Percentiles rank a stretch among this genome's conserved stretches.
phyloP scores from a whole-genome alignment of 495 filamentous ascomycete genomes.

The Tuber umbilicatum region DNA sequence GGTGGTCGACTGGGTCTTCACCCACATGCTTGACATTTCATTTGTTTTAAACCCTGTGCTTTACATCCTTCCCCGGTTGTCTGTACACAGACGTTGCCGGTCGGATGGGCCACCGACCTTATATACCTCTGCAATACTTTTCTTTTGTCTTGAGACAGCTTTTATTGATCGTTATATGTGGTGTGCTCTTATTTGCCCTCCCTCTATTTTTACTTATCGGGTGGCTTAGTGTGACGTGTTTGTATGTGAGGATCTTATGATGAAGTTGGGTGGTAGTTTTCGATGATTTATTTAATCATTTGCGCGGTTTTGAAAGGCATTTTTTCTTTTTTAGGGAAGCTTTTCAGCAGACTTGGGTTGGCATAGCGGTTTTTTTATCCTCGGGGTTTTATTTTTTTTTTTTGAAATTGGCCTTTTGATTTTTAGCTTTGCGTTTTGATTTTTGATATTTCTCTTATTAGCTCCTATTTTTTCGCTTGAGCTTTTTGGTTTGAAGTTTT shows the following conservation, averaged over 20 bases:
- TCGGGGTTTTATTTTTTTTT: conserved; percentile 23
- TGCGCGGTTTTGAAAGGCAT: not conserved
- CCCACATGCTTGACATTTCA: conserved; percentile 39
- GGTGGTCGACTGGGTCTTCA: conserved; percentile 31
- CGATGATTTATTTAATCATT: not conserved
- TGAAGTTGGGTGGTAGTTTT: not conserved
- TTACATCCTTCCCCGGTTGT: conserved; percentile 16
- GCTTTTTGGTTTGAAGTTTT: conserved; percentile 36
- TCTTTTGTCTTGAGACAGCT: conserved; percentile 21
- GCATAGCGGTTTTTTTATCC: not conserved
- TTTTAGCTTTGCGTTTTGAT: conserved; percentile 35
- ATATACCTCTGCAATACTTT: conserved; percentile 8
- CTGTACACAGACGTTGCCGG: conserved; percentile 6
- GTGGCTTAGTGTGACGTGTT: not conserved
- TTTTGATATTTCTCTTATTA: conserved; percentile 21
- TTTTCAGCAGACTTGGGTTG: not conserved
- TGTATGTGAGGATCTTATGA: not conserved
- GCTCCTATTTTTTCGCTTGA: conserved; percentile 15
- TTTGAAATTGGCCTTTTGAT: conserved; percentile 24
- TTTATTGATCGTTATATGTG: conserved; percentile 11
- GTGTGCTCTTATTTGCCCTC: not conserved
- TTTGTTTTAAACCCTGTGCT: conserved; percentile 30
- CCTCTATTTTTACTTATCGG: not conserved
- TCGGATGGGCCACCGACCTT: not conserved
- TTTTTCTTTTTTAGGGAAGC: not conserved